Conservation (phyloP, 371 early-diverging fungal genomes). For the Mucor sp. region DNA sequence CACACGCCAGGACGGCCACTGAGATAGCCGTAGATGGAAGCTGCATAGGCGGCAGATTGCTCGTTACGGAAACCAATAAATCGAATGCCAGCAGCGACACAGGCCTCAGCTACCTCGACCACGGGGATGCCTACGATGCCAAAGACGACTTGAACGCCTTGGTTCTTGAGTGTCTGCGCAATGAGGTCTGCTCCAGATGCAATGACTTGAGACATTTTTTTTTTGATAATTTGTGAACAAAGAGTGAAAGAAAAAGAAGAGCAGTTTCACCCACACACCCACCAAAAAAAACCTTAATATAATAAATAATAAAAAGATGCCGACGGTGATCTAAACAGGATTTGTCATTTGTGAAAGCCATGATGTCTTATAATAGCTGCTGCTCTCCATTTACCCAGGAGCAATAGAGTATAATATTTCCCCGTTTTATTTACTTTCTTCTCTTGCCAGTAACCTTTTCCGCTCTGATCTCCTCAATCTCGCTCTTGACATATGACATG, state of each 20-base stretch:
- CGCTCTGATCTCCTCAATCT: constrained; percentile 24
- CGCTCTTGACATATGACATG: constrained; percentile 28
- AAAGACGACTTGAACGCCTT: constrained; percentile 72
- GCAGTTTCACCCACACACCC: background rate
- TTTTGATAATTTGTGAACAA: background rate
- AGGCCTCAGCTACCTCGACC: constrained; percentile 76
- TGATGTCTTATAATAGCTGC: background rate
- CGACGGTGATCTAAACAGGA: background rate
- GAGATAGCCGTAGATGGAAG: constrained; percentile 70
- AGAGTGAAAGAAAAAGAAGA: background rate
- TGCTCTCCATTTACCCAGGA: background rate
- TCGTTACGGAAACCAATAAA: constrained; percentile 82
- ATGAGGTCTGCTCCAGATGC: constrained; percentile 67
- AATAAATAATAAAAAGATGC: no score
- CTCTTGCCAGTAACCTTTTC: constrained; percentile 42
- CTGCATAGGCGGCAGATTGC: constrained; percentile 81
- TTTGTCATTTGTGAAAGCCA: background rate
- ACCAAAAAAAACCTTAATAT: background rate
- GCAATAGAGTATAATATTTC: background rate
- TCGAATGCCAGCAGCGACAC: constrained; percentile 68
- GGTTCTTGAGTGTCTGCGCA: constrained; percentile 60
- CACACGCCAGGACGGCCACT: constrained; percentile 76
- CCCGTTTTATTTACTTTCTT: constrained; percentile 12
- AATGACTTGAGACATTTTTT: constrained; percentile 17
- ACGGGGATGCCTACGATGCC: constrained; percentile 89